Percentiles rank a stretch among this genome's conserved stretches.
phyloP scores from a whole-genome alignment of 192 early-diverging fungal genomes.

The Physocladia obscura region DNA sequence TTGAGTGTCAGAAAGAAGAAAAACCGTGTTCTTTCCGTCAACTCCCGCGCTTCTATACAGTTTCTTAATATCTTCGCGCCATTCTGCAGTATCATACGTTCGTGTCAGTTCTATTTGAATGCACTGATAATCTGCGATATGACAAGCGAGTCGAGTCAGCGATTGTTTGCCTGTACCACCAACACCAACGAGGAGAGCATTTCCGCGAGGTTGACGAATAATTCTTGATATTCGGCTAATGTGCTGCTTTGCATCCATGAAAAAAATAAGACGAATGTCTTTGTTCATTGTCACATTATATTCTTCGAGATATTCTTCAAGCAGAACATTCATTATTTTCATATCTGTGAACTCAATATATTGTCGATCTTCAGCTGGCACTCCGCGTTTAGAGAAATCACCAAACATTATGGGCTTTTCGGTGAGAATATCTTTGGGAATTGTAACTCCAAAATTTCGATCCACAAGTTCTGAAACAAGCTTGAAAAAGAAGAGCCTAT shows the following conservation, averaged over 20 bases:
- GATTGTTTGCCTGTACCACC: constrained; percentile 64
- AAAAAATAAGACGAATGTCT: constrained; percentile 59
- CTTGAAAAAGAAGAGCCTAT: constrained; percentile 54
- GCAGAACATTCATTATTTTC: constrained; percentile 52
- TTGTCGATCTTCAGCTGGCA: constrained; percentile 55
- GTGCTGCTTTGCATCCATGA: constrained; percentile 63
- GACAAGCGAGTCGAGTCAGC: constrained; percentile 57
- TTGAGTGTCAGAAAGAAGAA: constrained; percentile 61
- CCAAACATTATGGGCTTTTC: constrained; percentile 62
- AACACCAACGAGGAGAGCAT: constrained; percentile 59
- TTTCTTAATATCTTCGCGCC: constrained; percentile 60
- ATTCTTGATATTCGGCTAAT: constrained; percentile 56
- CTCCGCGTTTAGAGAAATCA: constrained; percentile 57
- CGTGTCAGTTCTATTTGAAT: constrained; percentile 59
- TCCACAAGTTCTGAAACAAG: constrained; percentile 59
- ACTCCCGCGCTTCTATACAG: constrained; percentile 54
- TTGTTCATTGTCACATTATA: constrained; percentile 63
- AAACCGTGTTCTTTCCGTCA: constrained; percentile 65
- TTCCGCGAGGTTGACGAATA: constrained; percentile 60
- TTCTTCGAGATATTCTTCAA: constrained; percentile 67
- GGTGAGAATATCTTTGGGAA: constrained; percentile 47
- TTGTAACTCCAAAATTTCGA: constrained; percentile 53
- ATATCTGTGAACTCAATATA: constrained; percentile 59
- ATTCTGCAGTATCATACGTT: constrained; percentile 56
- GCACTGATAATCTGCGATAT: constrained; percentile 61